phyloP scores from a whole-genome alignment of 2,329 filamentous ascomycete species.

The Chaetomiaceae sp. region DNA sequence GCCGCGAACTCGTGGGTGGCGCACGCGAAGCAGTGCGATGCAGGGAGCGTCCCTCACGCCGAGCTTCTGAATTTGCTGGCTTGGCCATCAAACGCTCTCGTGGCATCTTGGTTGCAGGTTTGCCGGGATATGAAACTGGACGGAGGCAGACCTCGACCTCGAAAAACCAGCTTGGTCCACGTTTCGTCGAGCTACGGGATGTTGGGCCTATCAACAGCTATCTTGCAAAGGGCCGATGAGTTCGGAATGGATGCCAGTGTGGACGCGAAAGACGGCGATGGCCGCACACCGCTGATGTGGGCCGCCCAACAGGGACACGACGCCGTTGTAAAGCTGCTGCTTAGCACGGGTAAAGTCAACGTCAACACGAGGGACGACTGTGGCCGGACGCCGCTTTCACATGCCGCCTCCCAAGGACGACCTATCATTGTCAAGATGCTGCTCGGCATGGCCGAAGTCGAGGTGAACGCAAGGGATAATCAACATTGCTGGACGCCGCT shows the following conservation, averaged over 20 bases:
- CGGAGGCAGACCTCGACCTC: too few species aligned
- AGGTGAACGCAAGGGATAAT: not conserved
- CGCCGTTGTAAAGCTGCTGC: not conserved
- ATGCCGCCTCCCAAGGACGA: not conserved
- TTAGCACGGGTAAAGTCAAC: not conserved
- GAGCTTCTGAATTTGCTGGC: conserved; percentile 15
- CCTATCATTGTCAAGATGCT: not conserved
- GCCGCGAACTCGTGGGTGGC: conserved; percentile 18
- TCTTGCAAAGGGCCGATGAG: not conserved
- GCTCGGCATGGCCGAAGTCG: not conserved
- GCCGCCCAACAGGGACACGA: not conserved
- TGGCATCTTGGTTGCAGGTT: conserved; percentile 12
- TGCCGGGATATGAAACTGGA: too few species aligned
- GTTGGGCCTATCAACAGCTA: not conserved
- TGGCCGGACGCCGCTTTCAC: not conserved
- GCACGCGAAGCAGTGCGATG: conserved; percentile 17
- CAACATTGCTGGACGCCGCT: not conserved
- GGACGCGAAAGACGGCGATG: not conserved
- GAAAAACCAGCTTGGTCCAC: not conserved
- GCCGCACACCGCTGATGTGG: not conserved
- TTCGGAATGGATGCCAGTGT: not conserved
- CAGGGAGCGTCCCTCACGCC: conserved; percentile 4
- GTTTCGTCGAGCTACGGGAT: not conserved
- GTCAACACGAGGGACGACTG: not conserved
- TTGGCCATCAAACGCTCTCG: conserved; percentile 18